phyloP scores from a whole-genome alignment of 257 asterid genomes.

The Solanum sitiens region DNA sequence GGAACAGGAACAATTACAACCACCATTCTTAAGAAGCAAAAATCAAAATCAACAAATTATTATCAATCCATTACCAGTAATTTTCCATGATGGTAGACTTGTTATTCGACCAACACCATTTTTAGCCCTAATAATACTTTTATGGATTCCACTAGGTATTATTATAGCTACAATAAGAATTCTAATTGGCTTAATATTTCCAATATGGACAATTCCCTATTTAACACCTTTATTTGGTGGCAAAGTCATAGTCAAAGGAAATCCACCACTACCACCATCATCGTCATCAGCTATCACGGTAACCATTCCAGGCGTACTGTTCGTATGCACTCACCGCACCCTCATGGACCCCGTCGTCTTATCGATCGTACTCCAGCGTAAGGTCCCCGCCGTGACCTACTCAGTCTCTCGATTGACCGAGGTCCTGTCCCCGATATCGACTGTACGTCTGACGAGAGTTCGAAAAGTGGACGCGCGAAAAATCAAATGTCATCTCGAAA shows the following conservation, averaged over 20 bases:
- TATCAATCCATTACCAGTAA: slow-evolving; percentile 57
- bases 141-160: slow-evolving; percentile 73
- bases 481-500: slow-evolving; percentile 43
- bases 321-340: slow-evolving; percentile 75
- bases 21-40: slow-evolving; percentile 17
- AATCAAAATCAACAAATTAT: background rate
- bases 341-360: slow-evolving; percentile 74
- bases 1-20: slow-evolving; percentile 33
- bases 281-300: slow-evolving; percentile 19
- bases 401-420: slow-evolving; percentile 64
- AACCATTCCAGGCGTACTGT: slow-evolving; percentile 45
- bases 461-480: slow-evolving; percentile 49
- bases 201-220: slow-evolving; percentile 33
- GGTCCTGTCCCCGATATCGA: slow-evolving; percentile 71
- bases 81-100: slow-evolving; percentile 85
- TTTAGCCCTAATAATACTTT: slow-evolving; percentile 40
- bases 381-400: slow-evolving; percentile 68
- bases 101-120: slow-evolving; percentile 65
- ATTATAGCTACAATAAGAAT: slow-evolving; percentile 48
- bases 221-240: slow-evolving; percentile 54
- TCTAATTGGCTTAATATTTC: slow-evolving; percentile 35
- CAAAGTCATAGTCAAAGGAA: slow-evolving; percentile 51
- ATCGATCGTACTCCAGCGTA: slow-evolving; percentile 52
- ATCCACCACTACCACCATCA: slow-evolving; percentile 68
- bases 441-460: slow-evolving; percentile 52